Evolutionary conservation across 352 stramenopile species (phyloP).

Genomic region (Pilasporangium apinafurcum): DNA sequence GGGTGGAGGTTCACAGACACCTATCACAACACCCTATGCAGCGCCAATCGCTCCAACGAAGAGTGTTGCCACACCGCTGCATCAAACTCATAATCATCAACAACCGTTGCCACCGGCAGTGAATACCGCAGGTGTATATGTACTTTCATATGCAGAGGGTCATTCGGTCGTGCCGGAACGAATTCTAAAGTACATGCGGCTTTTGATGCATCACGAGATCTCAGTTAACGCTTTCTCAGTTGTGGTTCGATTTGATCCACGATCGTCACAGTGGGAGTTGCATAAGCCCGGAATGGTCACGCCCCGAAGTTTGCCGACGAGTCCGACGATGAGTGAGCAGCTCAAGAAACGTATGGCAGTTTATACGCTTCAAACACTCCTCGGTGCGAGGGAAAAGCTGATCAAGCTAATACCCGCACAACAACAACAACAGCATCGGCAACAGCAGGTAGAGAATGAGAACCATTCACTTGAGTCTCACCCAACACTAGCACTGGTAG

Average conservation of each 20-base stretch:
- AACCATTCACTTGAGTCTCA: no score
- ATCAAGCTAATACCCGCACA: constrained; percentile 35
- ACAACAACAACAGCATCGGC: constrained; percentile 15
- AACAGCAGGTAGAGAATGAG: background rate
- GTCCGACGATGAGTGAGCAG: constrained; percentile 60
- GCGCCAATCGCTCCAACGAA: constrained; percentile 5
- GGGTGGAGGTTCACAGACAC: constrained; percentile 76
- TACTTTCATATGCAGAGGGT: constrained; percentile 75
- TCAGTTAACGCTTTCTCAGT: constrained; percentile 82
- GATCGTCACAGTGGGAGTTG: constrained; percentile 67
- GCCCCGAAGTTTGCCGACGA: constrained; percentile 63
- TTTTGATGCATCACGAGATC: constrained; percentile 83
- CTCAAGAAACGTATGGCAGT: constrained; percentile 70
- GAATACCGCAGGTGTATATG: constrained; percentile 45
- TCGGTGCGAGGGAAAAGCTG: constrained; percentile 57
- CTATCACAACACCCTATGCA: constrained; percentile 72
- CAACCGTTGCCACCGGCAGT: constrained; percentile 3
- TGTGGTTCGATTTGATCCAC: constrained; percentile 65
- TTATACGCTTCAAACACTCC: constrained; percentile 67
- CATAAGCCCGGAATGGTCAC: constrained; percentile 79
- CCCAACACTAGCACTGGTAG: no score
- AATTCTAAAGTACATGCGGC: constrained; percentile 82
- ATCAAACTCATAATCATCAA: constrained; percentile 4
- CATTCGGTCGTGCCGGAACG: constrained; percentile 62
- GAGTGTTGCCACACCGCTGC: constrained; percentile 6